Percentiles rank a stretch among this genome's conserved stretches.
Evolutionary conservation across 139 green algal genomes (phyloP).

Genomic region (Dunaliella primolecta): DNA sequence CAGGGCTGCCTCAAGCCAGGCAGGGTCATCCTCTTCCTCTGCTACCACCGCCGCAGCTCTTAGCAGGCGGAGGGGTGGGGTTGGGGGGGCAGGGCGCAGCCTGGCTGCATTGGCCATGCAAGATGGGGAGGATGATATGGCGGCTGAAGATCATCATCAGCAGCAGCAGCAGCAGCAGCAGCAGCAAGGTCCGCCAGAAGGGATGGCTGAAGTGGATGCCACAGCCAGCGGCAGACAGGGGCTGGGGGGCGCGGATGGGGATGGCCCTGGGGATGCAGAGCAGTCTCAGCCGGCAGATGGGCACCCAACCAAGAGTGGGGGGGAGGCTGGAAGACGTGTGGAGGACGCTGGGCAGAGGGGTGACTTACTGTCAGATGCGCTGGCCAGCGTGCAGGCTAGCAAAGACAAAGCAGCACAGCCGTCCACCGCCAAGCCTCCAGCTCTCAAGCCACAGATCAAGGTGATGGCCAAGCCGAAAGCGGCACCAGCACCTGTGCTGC

Average conservation of each 20-base stretch:
- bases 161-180: background rate
- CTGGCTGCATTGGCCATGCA: background rate
- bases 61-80: background rate
- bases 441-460: conserved; percentile 24
- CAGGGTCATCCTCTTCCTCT: background rate
- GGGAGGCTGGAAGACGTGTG: background rate
- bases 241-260: too few species aligned
- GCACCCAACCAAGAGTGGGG: too few species aligned
- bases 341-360: background rate
- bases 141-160: background rate
- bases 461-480: conserved; percentile 30
- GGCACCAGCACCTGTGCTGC: background rate
- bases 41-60: background rate
- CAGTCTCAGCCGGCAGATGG: too few species aligned
- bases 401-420: background rate
- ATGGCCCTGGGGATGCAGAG: too few species aligned
- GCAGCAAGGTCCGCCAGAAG: background rate
- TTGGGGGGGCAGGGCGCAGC: background rate
- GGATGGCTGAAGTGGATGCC: too few species aligned
- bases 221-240: background rate
- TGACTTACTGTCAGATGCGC: background rate
- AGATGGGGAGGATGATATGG: background rate
- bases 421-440: background rate
- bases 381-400: background rate
- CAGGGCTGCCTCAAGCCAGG: background rate